A percentile compares a stretch with the other conserved stretches of the same genome.
phyloP scores from a whole-genome alignment of 2,329 filamentous ascomycete species.

The Leptosphaerulina australis region DNA sequence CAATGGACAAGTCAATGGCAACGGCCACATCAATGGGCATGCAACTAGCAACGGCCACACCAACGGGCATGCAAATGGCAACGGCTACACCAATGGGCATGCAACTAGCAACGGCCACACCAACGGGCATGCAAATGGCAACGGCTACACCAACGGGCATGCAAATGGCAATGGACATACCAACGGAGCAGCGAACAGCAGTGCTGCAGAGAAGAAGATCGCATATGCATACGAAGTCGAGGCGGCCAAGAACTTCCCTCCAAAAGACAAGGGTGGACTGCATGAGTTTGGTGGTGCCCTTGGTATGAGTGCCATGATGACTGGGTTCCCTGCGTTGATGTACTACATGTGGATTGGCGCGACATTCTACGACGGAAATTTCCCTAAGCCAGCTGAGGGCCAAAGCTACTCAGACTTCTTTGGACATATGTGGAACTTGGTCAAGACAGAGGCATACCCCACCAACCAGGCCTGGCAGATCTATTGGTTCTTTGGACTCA shows the following conservation, averaged over 20 bases:
- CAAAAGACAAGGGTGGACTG: conserved; percentile 56
- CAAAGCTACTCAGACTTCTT: conserved; percentile 75
- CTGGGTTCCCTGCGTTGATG: conserved; percentile 92
- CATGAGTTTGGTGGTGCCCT: conserved; percentile 86
- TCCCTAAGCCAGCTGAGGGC: conserved; percentile 70
- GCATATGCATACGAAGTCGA: conserved; percentile 31
- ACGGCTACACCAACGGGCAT: conserved; percentile 46
- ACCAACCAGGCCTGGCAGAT: conserved; percentile 83
- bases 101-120: conserved; percentile 41
- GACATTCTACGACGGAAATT: conserved; percentile 85
- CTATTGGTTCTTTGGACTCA: conserved; percentile 92
- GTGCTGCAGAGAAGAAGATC: conserved; percentile 27
- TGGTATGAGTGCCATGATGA: conserved; percentile 86
- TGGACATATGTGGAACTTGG: conserved; percentile 70
- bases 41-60: conserved; percentile 45
- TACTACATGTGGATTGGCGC: conserved; percentile 99
- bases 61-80: conserved; percentile 47
- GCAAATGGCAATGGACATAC: conserved; percentile 47
- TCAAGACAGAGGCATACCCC: conserved; percentile 85
- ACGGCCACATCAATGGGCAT: conserved; percentile 23
- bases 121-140: conserved; percentile 42
- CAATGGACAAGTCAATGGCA: too few relatives aligned
- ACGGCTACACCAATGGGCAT: conserved; percentile 47
- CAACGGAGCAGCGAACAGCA: conserved; percentile 47
- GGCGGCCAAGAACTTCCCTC: conserved; percentile 45